Base-by-base conservation (phyloP, 495 filamentous ascomycete species). In the Trichoderma orchidacearum region DNA sequence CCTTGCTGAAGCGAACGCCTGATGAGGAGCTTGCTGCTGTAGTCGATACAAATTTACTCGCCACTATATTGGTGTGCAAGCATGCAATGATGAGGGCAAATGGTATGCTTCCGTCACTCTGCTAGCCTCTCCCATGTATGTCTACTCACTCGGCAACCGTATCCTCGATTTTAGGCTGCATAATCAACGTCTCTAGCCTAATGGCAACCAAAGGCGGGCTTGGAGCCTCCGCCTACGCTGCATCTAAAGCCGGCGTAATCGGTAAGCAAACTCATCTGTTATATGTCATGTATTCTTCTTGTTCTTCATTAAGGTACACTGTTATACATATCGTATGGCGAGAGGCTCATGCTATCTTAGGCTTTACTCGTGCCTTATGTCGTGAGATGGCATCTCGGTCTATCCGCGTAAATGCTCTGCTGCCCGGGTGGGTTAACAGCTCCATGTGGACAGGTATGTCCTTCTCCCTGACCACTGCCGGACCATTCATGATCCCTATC, bases 361-460 rank as follows among this genome's bases (percentile, higher is more conserved):
- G 78, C 35, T 68, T 95, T 31, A 92, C 89, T 0, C 74, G 85
- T 28, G 79, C 87, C 15, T 63, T 93, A 4, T 80, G 85, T 12
- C 74, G 73, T 21, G 89, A 93, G 60, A 68, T 82, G 2, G 83
- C 76, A 2, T 63, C 63, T 18, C 66, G 70, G 29, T 71, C 76
- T 9, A 75, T 92, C 51, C 73, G 89, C 17, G 85, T 86, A 29
- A 95, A 94, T 69, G 85, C 81, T 4, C 82, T 95, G 56, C 65
- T 89, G n/a, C 89, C 89, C 1, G 89, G 89, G 13, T 94, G 90
- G 70, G 85, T 93, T 57, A 72, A 83, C 25, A 90, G 88, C 5
- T 75, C 80, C 5, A 91, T 94, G 88, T 86, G 85, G 51, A 65
- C 76, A 58, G 75, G 87, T 90, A 71, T 58, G 73, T 38, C 32